Conservation (phyloP, 257 asterid species). For the Knoxia roxburghii region DNA sequence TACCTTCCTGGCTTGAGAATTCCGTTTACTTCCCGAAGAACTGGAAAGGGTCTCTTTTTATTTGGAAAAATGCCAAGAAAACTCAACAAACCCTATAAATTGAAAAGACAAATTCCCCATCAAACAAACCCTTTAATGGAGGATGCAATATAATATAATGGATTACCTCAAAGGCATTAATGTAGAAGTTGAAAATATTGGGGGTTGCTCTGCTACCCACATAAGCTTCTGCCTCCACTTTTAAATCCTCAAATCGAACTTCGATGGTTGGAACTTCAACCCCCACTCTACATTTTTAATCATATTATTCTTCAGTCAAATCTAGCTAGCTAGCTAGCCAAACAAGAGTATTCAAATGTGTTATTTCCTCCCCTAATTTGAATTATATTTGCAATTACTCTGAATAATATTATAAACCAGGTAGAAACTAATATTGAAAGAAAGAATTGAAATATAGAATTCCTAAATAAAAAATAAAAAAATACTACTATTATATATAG, state of each 20-base stretch:
- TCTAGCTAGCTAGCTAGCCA: too few relatives aligned
- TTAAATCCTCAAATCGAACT: conserved; percentile 1
- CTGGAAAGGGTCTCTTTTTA: conserved; percentile 4
- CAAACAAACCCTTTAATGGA: too few relatives aligned
- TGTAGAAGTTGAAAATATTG: conserved; percentile 6
- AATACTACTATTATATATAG: too few relatives aligned
- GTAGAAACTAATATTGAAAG: too few relatives aligned
- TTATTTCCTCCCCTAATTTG: too few relatives aligned
- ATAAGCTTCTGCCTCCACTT: conserved; percentile 3
- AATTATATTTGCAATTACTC: too few relatives aligned
- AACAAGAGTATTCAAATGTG: too few relatives aligned
- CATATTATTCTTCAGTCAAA: not conserved
- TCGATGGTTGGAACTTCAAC: conserved; percentile 2
- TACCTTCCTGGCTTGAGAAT: conserved; percentile 6
- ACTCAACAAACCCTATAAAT: not conserved
- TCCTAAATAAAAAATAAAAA: too few relatives aligned
- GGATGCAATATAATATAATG: too few relatives aligned
- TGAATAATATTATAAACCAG: too few relatives aligned
- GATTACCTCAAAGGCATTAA: conserved; percentile 7
- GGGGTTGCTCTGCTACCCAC: conserved; percentile 2
- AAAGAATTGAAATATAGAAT: too few relatives aligned
- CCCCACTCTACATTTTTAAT: conserved; percentile 6
- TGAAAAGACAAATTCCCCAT: not conserved
- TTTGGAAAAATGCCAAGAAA: not conserved
- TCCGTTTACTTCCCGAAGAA: conserved; percentile 1